Percentiles rank a stretch among this genome's conserved stretches.
Conservation (phyloP, 2,329 filamentous ascomycete species). For the Metarhizium rileyi region DNA sequence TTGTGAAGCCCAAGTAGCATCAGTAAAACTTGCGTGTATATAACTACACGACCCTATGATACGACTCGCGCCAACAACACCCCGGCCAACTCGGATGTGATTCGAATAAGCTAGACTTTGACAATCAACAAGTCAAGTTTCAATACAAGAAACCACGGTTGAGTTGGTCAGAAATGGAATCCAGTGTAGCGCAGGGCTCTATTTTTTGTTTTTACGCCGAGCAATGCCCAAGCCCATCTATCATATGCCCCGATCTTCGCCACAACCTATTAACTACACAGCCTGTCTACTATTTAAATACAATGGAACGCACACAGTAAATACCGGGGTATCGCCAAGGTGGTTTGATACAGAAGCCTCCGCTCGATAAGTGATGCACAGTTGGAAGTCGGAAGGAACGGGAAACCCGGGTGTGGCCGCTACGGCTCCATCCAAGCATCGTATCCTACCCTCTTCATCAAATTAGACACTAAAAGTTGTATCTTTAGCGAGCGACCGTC, state of each 20-base stretch:
- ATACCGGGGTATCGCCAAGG: not conserved
- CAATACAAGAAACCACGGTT: no score
- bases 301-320: not conserved
- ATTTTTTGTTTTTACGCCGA: not conserved
- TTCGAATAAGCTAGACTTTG: no score
- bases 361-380: not conserved
- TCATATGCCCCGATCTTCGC: not conserved
- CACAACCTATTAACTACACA: not conserved
- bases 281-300: not conserved
- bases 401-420: not conserved
- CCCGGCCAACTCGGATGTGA: no score
- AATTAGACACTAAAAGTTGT: not conserved
- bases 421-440: not conserved
- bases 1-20: no score
- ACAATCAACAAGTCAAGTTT: no score
- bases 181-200: no score
- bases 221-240: not conserved
- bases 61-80: no score
- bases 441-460: not conserved
- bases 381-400: not conserved
- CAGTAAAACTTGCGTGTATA: no score
- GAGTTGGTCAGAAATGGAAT: no score
- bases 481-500: conserved; percentile 10
- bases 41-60: no score
- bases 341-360: not conserved